These are phyloP conservation scores for Coprinopsis marcescibilis DNA, from an alignment of 768 basidiomycete genomes.

Conservation along the genomic window DNA sequence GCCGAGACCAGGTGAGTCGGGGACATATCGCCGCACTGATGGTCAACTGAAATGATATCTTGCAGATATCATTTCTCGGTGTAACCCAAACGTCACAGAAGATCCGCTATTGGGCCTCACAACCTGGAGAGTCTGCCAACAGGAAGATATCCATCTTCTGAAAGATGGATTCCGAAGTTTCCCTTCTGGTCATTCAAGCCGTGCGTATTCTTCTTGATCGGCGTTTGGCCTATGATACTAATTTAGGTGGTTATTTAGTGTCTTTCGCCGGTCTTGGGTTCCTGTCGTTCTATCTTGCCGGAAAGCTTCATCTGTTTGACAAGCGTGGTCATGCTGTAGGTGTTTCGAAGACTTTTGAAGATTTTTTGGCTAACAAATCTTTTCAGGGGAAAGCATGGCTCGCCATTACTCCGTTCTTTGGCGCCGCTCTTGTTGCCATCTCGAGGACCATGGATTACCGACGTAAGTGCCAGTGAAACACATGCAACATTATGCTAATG, in stretches of 20 bases:
- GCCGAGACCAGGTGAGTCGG: slow-evolving; percentile 70
- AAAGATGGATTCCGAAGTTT: slow-evolving; percentile 90
- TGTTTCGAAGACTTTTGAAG: slow-evolving; percentile 7
- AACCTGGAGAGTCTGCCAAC: slow-evolving; percentile 75
- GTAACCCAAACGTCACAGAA: slow-evolving; percentile 61
- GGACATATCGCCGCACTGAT: background rate
- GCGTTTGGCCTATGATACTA: slow-evolving; percentile 2
- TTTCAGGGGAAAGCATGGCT: slow-evolving; percentile 77
- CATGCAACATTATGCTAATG: background rate
- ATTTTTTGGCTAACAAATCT: slow-evolving; percentile 6
- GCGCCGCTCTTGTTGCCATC: slow-evolving; percentile 73
- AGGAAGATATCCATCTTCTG: slow-evolving; percentile 49
- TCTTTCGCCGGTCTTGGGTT: slow-evolving; percentile 93
- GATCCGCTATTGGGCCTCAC: slow-evolving; percentile 73
- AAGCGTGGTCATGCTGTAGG: slow-evolving; percentile 63
- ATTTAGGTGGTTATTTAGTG: slow-evolving; percentile 37
- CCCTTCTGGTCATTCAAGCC: slow-evolving; percentile 84
- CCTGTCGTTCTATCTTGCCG: slow-evolving; percentile 82
- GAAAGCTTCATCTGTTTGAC: slow-evolving; percentile 91
- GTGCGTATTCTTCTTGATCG: slow-evolving; percentile 38
- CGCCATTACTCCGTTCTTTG: slow-evolving; percentile 67
- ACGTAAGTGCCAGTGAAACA: slow-evolving; percentile 43
- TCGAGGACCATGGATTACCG: slow-evolving; percentile 91
- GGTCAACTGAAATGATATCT: background rate
- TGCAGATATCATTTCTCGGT: slow-evolving; percentile 62